phyloP scores from a whole-genome alignment of 805 yeast genomes.

The Candida qinlingensis region DNA sequence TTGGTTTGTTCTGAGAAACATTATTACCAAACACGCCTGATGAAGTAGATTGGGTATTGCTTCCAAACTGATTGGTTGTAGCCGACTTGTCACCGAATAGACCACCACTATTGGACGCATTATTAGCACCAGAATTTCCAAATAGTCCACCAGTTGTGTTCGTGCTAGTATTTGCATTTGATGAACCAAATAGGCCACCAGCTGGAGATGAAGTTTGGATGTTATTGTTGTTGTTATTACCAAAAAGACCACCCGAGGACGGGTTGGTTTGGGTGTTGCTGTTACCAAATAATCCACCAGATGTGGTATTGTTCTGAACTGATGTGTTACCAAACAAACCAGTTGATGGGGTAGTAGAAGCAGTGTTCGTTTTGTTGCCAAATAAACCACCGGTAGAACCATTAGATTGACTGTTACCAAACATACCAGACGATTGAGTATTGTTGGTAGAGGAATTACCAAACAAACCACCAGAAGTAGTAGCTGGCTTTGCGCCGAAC shows the following conservation, averaged over 20 bases:
- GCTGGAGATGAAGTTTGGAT: background rate
- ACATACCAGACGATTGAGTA: constrained; percentile 7
- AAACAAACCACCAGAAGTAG: constrained; percentile 1
- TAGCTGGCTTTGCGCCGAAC: constrained; percentile 10
- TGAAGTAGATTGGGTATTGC: constrained; percentile 7
- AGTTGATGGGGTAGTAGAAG: constrained; percentile 3
- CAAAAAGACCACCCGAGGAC: constrained; percentile 14
- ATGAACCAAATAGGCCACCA: background rate
- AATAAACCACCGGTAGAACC: background rate
- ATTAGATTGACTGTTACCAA: background rate
- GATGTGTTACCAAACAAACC: constrained; percentile 10
- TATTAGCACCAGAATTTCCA: background rate
- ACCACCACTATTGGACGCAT: no score
- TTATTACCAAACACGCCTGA: constrained; percentile 1
- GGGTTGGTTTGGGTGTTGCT: background rate
- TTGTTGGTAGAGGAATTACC: background rate
- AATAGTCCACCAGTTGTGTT: constrained; percentile 8
- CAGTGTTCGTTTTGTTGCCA: background rate
- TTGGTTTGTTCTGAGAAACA: background rate
- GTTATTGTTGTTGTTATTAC: constrained; percentile 5
- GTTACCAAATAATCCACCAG: constrained; percentile 7
- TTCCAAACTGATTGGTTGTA: no score
- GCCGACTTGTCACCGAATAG: no score
- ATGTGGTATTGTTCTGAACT: background rate
- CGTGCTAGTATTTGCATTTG: no score